Percentiles rank a stretch among this genome's conserved stretches.
Conservation (phyloP, 805 yeast species). For the Nakazawaea wyomingensis region DNA sequence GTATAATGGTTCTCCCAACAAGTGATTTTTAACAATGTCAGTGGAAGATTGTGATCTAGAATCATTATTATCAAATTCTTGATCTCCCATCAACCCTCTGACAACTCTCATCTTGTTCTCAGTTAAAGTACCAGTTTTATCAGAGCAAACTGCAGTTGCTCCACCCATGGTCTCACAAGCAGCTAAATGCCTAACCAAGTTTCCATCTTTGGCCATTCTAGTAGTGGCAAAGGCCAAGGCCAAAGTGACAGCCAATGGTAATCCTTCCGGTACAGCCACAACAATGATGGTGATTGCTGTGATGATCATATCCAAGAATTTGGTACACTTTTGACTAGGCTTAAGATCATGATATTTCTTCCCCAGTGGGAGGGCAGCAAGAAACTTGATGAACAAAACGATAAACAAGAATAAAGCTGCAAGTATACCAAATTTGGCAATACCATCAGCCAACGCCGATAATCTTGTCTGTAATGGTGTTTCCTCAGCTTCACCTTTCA, state of each 20-base stretch:
- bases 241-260: conserved; percentile 94
- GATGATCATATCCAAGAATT: conserved; percentile 79
- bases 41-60: conserved; percentile 7
- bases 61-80: conserved; percentile 45
- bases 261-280: conserved; percentile 99
- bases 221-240: conserved; percentile 98
- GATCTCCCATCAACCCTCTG: conserved; percentile 59
- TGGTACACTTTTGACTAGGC: conserved; percentile 75
- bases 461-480: conserved; percentile 89
- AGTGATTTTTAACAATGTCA: not conserved
- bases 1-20: conserved; percentile 19
- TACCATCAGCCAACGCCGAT: conserved; percentile 81
- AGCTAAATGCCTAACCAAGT: conserved; percentile 86
- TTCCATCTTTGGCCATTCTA: conserved; percentile 95
- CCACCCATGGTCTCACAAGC: conserved; percentile 99
- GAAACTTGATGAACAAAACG: conserved; percentile 72
- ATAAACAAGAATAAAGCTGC: conserved; percentile 81
- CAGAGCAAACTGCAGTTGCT: conserved; percentile 95
- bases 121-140: conserved; percentile 95
- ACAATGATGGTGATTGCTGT: conserved; percentile 90
- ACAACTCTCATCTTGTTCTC: conserved; percentile 92
- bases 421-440: conserved; percentile 87
- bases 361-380: conserved; percentile 52
- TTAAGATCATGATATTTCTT: conserved; percentile 39
- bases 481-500: conserved; percentile 68